These are phyloP conservation scores for Eragrostis nindensis DNA, from an alignment of 176 grass and related monocot genomes.

Conservation along the genomic window DNA sequence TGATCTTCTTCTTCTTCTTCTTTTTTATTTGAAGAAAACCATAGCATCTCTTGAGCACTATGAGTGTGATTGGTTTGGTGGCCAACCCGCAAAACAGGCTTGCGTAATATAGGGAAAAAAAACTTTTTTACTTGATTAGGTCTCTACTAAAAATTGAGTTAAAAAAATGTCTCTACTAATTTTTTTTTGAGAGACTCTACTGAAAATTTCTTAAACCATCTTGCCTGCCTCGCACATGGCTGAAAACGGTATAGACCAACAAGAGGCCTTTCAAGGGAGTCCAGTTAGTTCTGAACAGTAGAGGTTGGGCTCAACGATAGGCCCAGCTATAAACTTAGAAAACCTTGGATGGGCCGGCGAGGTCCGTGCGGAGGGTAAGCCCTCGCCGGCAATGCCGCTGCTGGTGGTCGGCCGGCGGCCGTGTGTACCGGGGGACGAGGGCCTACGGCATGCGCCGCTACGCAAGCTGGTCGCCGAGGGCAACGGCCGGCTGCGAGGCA, in stretches of 20 bases:
- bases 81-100: no score
- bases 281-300: neutral
- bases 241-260: no score
- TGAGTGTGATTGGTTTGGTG: no score
- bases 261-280: neutral
- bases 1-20: no score
- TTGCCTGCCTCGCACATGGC: no score
- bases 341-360: no score
- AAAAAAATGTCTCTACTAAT: no score
- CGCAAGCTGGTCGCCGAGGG: neutral
- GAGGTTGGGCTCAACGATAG: neutral
- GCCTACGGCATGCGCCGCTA: neutral
- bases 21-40: neutral
- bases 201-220: no score
- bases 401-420: neutral
- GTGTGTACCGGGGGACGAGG: neutral
- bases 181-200: no score
- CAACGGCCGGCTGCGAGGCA: neutral
- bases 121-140: no score
- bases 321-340: neutral
- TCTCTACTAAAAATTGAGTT: no score
- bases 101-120: no score
- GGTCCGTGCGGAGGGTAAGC: neutral
- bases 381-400: neutral
- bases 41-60: neutral